These are phyloP conservation scores for Penicillium sp. DNA, from an alignment of 2,329 filamentous ascomycete species.

Conservation along the genomic window DNA sequence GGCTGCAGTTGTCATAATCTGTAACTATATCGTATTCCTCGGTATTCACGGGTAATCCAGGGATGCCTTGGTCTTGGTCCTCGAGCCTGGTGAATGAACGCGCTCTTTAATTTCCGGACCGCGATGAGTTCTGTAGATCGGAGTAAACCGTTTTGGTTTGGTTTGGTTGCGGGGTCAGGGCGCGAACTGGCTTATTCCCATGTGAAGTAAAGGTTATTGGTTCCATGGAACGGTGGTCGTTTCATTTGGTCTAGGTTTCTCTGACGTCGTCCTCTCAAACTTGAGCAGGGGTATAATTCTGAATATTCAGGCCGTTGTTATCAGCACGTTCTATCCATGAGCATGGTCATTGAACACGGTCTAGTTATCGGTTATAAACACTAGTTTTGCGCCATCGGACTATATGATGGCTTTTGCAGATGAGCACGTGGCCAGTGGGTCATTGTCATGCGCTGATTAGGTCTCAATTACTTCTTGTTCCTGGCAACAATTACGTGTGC, in stretches of 20 bases:
- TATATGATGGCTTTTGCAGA: not conserved
- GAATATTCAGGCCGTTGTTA: not conserved
- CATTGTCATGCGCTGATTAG: not conserved
- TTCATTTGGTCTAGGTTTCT: not conserved
- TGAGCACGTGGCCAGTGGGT: not conserved
- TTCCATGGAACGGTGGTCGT: not conserved
- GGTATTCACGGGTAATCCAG: not conserved
- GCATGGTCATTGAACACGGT: not conserved
- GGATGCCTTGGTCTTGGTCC: not conserved
- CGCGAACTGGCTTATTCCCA: not conserved
- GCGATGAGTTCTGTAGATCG: conserved; percentile 15
- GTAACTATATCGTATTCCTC: not conserved
- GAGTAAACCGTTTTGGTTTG: not conserved
- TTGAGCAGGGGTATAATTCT: not conserved
- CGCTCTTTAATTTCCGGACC: not conserved
- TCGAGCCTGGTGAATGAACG: not conserved
- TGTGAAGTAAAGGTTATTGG: not conserved
- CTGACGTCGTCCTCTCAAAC: not conserved
- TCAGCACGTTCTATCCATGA: not conserved
- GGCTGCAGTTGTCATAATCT: not conserved
- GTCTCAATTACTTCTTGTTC: not conserved
- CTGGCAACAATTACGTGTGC: not conserved
- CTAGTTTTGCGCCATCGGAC: not conserved
- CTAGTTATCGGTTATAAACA: not conserved
- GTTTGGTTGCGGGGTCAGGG: conserved; percentile 9